These are phyloP conservation scores for Usnea hakonensis DNA, from an alignment of 495 filamentous ascomycete genomes.

Conservation along the genomic window DNA sequence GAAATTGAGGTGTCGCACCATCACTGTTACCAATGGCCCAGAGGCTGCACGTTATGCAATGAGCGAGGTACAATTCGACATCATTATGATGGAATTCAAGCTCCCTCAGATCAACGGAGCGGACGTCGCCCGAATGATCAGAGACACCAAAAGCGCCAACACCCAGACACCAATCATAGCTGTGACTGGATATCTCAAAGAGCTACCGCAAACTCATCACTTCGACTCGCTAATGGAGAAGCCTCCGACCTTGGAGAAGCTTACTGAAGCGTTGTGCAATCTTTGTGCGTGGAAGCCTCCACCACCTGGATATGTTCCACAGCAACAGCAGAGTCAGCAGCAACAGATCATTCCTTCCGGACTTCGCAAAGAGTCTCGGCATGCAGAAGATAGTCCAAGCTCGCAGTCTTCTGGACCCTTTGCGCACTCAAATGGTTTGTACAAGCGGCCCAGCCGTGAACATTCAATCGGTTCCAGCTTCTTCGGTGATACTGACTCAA, in stretches of 20 bases:
- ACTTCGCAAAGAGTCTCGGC: slow-evolving; percentile 52
- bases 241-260: slow-evolving; percentile 79
- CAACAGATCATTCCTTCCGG: slow-evolving; percentile 50
- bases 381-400: slow-evolving; percentile 73
- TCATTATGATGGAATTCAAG: slow-evolving; percentile 96
- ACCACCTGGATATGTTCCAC: slow-evolving; percentile 40
- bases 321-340: slow-evolving; percentile 24
- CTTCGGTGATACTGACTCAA: slow-evolving; percentile 76
- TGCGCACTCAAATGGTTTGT: slow-evolving; percentile 60
- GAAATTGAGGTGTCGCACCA: slow-evolving; percentile 91
- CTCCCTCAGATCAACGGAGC: slow-evolving; percentile 89
- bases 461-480: slow-evolving; percentile 82
- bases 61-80: slow-evolving; percentile 87
- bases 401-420: slow-evolving; percentile 69
- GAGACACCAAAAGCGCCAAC: slow-evolving; percentile 89
- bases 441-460: slow-evolving; percentile 66
- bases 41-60: slow-evolving; percentile 89
- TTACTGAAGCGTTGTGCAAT: slow-evolving; percentile 74
- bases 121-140: slow-evolving; percentile 93
- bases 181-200: slow-evolving; percentile 95
- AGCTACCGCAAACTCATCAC: slow-evolving; percentile 86
- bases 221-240: slow-evolving; percentile 94
- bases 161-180: slow-evolving; percentile 91
- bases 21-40: slow-evolving; percentile 76
- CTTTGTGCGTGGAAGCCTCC: slow-evolving; percentile 92